Base-by-base conservation (phyloP, 2,329 filamentous ascomycete species). In the Alternaria sp. region DNA sequence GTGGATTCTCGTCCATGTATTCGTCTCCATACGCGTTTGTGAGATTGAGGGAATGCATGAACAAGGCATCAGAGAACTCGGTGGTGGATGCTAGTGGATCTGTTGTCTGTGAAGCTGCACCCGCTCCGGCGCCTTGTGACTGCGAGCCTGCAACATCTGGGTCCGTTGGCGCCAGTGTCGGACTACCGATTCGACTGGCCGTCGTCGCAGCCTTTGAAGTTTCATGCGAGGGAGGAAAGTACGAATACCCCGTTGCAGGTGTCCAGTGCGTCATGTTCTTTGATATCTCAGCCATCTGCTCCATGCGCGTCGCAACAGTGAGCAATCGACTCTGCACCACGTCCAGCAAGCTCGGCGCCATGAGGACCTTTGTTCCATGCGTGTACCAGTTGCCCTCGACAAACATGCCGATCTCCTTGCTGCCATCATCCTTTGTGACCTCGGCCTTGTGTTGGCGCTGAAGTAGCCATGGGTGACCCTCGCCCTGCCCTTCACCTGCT, bases 1-100 rank as follows among this genome's bases (percentile, higher is more conserved):
- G 76, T 0, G 88, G 87, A 61, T 85, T 88, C 67, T 89, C 87
- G 71, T 90, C 88, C 80, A 87, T 87, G 76, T 83, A 89, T 63
- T 89, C 87, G 64, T 87, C 83, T 14, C 83, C 85, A 69, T 86
- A 88, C 7, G 78, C 78, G 12, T 84, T 77, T 24, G 84, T 82
- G 34, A 88, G 79, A 36, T 73, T 76, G 53, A 87, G 81, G 8
- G 85, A 84, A 20, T 84, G 80, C 47, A 75, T 58, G 65, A 81
- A 75, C 18, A 76, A 63, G 24, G 64, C 64, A 78, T 81, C 54
- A 6, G 66, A 69, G 66, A 76, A 76, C 5, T 70, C 68, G 7
- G 66, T 70, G 3, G 65, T 66, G 24, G 63, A 57, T 22, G 68
- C 61, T 5, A 54, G 51, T 9, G 68, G 34, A 11, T 70, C 67